phyloP scores from a whole-genome alignment of 2,329 filamentous ascomycete genomes.

The Dactylellina parvicollis region DNA sequence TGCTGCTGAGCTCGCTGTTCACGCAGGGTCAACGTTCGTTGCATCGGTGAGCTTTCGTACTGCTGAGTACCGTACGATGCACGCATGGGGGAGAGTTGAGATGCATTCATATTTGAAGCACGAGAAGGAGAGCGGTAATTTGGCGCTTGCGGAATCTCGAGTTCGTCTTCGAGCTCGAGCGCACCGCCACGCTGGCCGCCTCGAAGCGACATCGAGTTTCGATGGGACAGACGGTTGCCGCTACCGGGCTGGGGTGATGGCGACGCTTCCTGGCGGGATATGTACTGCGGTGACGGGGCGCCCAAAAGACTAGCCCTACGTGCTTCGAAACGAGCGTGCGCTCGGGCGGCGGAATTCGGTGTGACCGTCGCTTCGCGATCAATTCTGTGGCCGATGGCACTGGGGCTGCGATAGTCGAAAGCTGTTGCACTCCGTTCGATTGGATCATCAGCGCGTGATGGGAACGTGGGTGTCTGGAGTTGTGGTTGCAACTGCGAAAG shows the following conservation, averaged over 20 bases:
- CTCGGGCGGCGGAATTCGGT: constrained; percentile 40
- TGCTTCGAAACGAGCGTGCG: constrained; percentile 48
- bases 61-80: constrained; percentile 18
- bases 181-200: constrained; percentile 26
- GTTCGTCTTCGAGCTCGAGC: constrained; percentile 41
- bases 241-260: constrained; percentile 47
- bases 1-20: constrained; percentile 44
- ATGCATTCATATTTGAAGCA: constrained; percentile 25
- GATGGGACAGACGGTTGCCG: constrained; percentile 46
- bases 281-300: constrained; percentile 38
- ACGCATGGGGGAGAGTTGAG: constrained; percentile 33
- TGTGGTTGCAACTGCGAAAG: constrained; percentile 15
- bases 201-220: constrained; percentile 48
- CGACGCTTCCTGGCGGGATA: constrained; percentile 44
- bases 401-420: constrained; percentile 47
- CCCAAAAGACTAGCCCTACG: constrained; percentile 41
- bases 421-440: constrained; percentile 38
- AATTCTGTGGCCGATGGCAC: constrained; percentile 49
- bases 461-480: constrained; percentile 35
- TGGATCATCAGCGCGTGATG: constrained; percentile 31
- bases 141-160: constrained; percentile 36
- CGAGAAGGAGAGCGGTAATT: constrained; percentile 41
- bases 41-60: constrained; percentile 43
- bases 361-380: constrained; percentile 50
- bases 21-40: constrained; percentile 35